A percentile compares a stretch with the other conserved stretches of the same genome.
phyloP scores from a whole-genome alignment of 768 basidiomycete species.

The Gymnopilus junonius region DNA sequence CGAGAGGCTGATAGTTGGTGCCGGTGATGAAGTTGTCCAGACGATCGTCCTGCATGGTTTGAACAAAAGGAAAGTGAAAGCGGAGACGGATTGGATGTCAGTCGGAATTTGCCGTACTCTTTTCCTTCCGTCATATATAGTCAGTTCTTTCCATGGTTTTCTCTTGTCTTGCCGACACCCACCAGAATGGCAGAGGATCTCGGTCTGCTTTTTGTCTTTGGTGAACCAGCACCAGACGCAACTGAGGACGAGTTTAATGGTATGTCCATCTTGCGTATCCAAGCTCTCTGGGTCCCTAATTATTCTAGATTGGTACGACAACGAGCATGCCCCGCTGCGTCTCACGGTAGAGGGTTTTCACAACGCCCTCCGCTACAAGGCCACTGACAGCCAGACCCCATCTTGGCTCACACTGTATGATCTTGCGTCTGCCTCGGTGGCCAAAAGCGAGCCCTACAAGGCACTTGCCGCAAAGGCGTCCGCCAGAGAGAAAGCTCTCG shows the following conservation, averaged over 20 bases:
- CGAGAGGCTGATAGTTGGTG: conserved; percentile 69
- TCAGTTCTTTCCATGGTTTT: neutral
- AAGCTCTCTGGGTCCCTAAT: neutral
- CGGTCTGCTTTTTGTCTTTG: conserved; percentile 36
- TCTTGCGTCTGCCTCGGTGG: conserved; percentile 26
- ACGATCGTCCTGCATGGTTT: conserved; percentile 30
- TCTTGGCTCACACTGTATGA: conserved; percentile 35
- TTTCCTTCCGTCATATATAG: conserved; percentile 6
- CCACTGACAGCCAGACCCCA: conserved; percentile 23
- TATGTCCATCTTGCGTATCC: conserved; percentile 5
- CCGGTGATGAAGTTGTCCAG: conserved; percentile 52
- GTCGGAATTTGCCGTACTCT: conserved; percentile 18
- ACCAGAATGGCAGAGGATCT: conserved; percentile 18
- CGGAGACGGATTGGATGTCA: conserved; percentile 6
- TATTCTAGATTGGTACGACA: conserved; percentile 39
- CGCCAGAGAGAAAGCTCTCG: conserved; percentile 30
- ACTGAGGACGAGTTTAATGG: conserved; percentile 37
- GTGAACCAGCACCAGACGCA: conserved; percentile 32
- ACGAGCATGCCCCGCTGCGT: conserved; percentile 36
- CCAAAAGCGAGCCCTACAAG: conserved; percentile 26
- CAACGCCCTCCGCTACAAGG: conserved; percentile 38
- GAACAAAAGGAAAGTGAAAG: conserved; percentile 7
- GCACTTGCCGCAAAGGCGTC: conserved; percentile 28
- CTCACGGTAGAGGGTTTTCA: conserved; percentile 34
- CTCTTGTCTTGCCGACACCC: neutral